Base-by-base conservation (phyloP, 1,139 yeast species). In the Tardiomyces blankii region DNA sequence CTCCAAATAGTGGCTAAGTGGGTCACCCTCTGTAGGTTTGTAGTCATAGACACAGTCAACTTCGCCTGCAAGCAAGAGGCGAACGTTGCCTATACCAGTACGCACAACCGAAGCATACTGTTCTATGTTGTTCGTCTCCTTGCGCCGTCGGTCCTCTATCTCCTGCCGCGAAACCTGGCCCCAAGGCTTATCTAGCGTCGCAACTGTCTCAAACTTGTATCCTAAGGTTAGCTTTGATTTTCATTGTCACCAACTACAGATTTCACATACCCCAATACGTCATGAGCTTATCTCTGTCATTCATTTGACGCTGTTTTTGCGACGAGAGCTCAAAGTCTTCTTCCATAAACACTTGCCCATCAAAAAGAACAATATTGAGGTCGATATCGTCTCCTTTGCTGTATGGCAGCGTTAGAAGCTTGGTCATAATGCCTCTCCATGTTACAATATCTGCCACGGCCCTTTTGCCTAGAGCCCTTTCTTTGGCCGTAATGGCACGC, bases 11-110 rank as follows among this genome's bases (percentile, higher is more conserved):
- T 87, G 95, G 8, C 73, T 64, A 42, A 86, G 67, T 2, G 50
- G 43, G 16, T 48, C 46, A 2, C 59, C 58, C 12, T 66, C 65
- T 2, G 67, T 75, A 12, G 91, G 89, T 51, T 79, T 72, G 57
- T 79, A 86, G 64, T 88, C 96, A 74, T 80, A 82, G 11, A 82
- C 80, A 60, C 96, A 82, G 63, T 89, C 97, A 16, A 89, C 85
- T 63, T 91, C 97, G 1, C 96, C 96, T 1, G 91, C 96, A 42
- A 89, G 65, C 2, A 85, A 61, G 41, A 88, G 65, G 54, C 75
- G 77, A 25, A 78, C 74, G 45, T 74, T 73, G 3, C 96, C 96
- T 12, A 88, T 78, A 1, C 96, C 94, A 0, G 96, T 82, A 51
- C 77, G 74, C 7, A 88, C 91, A 23, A 88, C 82, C 1, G 86